These are phyloP conservation scores for Podosphaera fusca DNA, from an alignment of 2,329 filamentous ascomycete species.

Conservation along the genomic window DNA sequence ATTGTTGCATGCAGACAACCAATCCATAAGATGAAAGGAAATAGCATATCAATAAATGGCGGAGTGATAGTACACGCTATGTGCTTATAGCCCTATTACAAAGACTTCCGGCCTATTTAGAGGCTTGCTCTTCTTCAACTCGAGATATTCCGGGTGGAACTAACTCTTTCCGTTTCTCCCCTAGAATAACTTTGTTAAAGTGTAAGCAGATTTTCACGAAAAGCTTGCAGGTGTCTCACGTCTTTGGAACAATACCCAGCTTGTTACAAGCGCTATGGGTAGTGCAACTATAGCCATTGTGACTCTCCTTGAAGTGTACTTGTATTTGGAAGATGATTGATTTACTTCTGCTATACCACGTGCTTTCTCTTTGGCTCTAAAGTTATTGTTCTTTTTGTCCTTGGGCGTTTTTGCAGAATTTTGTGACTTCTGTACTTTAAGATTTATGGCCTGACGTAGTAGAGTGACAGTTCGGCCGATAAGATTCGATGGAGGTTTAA, in stretches of 20 bases:
- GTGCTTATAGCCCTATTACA: neutral
- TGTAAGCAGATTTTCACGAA: neutral
- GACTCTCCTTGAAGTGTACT: neutral
- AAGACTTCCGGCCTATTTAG: neutral
- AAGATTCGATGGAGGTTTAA: neutral
- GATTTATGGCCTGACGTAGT: neutral
- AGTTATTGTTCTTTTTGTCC: neutral
- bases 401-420: neutral
- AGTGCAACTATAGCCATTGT: slow-evolving; percentile 1
- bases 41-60: neutral
- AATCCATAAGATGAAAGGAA: neutral
- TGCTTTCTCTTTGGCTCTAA: neutral
- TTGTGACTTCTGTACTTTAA: neutral
- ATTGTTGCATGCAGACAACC: neutral
- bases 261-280: slow-evolving; percentile 2
- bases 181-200: neutral
- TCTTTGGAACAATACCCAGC: slow-evolving; percentile 2
- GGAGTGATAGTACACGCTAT: neutral
- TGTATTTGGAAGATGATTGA: neutral
- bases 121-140: neutral
- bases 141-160: neutral
- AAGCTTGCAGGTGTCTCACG: neutral
- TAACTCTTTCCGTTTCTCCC: neutral
- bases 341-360: neutral
- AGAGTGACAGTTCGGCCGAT: neutral